Evolutionary conservation across 2,329 filamentous ascomycete species (phyloP).

Genomic region (Beauveria caledonica): DNA sequence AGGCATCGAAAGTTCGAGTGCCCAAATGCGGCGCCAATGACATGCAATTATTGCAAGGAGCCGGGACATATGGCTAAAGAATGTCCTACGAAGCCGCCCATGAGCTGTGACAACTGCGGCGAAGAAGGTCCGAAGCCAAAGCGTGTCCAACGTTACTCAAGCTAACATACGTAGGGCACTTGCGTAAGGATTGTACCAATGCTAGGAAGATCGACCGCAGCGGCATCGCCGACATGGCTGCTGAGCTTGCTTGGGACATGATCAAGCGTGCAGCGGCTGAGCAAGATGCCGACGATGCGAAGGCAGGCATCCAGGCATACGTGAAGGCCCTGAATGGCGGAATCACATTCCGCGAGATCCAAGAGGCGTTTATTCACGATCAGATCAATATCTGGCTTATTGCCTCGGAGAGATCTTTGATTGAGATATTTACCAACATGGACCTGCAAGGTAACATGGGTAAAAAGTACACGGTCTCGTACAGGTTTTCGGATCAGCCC

Average conservation of each 20-base stretch:
- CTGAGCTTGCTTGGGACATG: conserved; percentile 51
- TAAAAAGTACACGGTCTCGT: conserved; percentile 56
- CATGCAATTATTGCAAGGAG: conserved; percentile 40
- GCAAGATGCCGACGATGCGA: conserved; percentile 54
- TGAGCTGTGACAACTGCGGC: conserved; percentile 53
- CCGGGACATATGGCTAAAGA: conserved; percentile 49
- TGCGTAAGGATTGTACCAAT: conserved; percentile 46
- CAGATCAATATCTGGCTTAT: conserved; percentile 53
- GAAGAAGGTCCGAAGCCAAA: conserved; percentile 40
- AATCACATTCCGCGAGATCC: conserved; percentile 51
- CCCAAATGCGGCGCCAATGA: conserved; percentile 23
- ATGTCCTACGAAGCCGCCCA: conserved; percentile 52
- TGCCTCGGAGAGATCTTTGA: conserved; percentile 47
- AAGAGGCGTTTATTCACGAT: conserved; percentile 49
- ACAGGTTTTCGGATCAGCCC: conserved; percentile 52
- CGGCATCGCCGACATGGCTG: conserved; percentile 37
- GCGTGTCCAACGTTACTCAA: neutral
- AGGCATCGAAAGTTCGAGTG: conserved; percentile 29
- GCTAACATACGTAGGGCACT: conserved; percentile 40
- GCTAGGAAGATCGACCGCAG: conserved; percentile 50
- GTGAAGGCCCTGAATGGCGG: conserved; percentile 48
- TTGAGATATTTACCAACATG: conserved; percentile 59
- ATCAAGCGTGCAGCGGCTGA: conserved; percentile 44
- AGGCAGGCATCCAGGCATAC: conserved; percentile 51
- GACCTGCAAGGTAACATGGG: conserved; percentile 61